Evolutionary conservation across 345 rosid species (phyloP), one percentile per base, ranked within the genome.

Genomic region (Turnera subulata): DNA sequence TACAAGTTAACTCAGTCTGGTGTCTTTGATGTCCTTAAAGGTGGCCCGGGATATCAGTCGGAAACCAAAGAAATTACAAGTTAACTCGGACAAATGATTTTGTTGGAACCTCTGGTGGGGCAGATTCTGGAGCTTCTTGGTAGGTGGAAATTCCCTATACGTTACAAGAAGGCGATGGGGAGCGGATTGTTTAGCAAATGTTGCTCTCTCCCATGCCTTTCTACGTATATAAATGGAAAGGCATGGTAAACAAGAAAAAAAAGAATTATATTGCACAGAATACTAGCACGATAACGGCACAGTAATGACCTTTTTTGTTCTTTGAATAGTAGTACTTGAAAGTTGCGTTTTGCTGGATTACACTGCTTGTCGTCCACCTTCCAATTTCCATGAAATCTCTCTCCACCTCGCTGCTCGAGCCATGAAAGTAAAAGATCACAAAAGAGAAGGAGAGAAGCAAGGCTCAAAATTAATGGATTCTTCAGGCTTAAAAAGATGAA

Each of bases 261-360:
- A n/a, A n/a, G n/a, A n/a, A n/a, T n/a, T n/a, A n/a, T n/a, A n/a
- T n/a, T n/a, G n/a, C n/a, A n/a, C n/a, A n/a, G 40, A n/a, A 11
- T 8, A 35, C 17, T 13, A 17, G 50, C 50, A 55, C 7, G 9
- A 20, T 55, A 14, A 15, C 15, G 16, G 46, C 40, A 18, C 35
- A 39, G 32, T 6, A 7, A 16, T 2, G 39, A 55, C 25, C 47
- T 46, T 51, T 51, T 13, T n/a, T 18, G 6, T 51, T 7, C 24
- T 9, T 5, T 16, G 15, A 33, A 20, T 21, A 46, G 12, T 22
- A 20, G 15, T 35, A 21, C 11, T 40, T 10, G 20, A 52, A 43
- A 52, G 50, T 25, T 40, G 56, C 43, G 13, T 51, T 43, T 43
- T 13, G 58, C 65, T 61, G 58, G 58, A 29, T 22, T 2, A 43